A percentile compares a stretch with the other conserved stretches of the same genome.
phyloP scores from a whole-genome alignment of 192 early-diverging fungal genomes.

The Backusella mclennaniae region DNA sequence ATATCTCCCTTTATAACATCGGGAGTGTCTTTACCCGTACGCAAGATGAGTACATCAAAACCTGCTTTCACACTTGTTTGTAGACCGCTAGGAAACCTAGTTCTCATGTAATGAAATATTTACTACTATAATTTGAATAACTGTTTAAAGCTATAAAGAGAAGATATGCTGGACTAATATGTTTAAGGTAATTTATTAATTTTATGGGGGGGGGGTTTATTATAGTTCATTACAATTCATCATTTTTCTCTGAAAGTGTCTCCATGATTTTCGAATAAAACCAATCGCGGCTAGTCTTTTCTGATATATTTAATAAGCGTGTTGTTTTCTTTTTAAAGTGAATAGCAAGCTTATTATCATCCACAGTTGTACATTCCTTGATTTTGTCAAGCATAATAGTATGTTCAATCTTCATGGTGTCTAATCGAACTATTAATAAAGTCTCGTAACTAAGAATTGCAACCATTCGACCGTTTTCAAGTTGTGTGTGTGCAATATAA shows the following conservation, averaged over 20 bases:
- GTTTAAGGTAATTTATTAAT: no score
- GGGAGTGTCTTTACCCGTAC: no score
- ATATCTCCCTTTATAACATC: no score
- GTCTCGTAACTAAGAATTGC: conserved; percentile 67
- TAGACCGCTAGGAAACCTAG: no score
- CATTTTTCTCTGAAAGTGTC: neutral
- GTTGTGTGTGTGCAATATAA: conserved; percentile 63
- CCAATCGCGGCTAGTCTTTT: neutral
- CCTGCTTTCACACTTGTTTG: no score
- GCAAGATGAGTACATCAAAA: no score
- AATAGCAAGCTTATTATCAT: neutral
- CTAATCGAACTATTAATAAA: conserved; percentile 49
- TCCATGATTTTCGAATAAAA: neutral
- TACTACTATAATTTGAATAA: no score
- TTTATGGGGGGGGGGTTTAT: no score
- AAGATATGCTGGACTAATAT: no score
- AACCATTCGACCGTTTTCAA: conserved; percentile 49
- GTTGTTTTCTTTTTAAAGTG: neutral
- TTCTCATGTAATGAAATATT: no score
- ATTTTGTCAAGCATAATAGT: conserved; percentile 13
- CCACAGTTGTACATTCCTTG: neutral
- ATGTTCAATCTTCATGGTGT: conserved; percentile 11
- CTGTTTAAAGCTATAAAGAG: no score
- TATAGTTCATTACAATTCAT: neutral
- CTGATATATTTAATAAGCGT: neutral